Evolutionary conservation across 345 rosid genomes (phyloP), one percentile per base, ranked within the genome.

Genomic region (Pseudoturritis turrita): DNA sequence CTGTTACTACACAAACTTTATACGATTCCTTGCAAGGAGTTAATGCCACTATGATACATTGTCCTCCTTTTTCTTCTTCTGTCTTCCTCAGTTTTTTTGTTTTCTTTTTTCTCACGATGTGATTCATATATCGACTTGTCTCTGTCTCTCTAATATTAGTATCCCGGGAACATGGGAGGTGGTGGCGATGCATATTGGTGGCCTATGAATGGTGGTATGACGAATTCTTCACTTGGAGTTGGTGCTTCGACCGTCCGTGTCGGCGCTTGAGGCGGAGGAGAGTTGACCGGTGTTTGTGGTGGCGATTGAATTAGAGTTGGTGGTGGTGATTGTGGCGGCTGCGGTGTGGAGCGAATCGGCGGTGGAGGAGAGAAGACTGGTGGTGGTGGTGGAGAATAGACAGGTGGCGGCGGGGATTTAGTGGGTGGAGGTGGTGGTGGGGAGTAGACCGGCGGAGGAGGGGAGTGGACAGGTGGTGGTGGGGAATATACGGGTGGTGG

Each of bases 111-210:
- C 36, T 28, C 68, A 19, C 50, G 43, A 26, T 41, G 41, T 60
- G 39, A 58, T 46, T 58, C 66, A 58, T 36, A 3, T n/a, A 68
- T 11, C n/a, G 57, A 49, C 14, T 53, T 51, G 2, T 51, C 12
- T 49, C 53, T 28, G n/a, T n/a, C 47, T 62, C 39, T 19, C 58
- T 72, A 52, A 29, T 17, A 28, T 83, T 82, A 91, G 74, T 91
- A 89, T 72, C 97, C 97, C 18, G 72, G 83, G 73, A 84, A 78
- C 61, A 82, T 62, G 28, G 97, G 97, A 13, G 97, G 97, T 28
- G 97, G 97, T 21, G 97, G 97, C 5, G 97, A 90, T 4, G 85
- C 62, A 74, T 90, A 90, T 29, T 84, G 76, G 67, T 73, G 81
- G 18, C 97, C 97, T 5, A 90, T 45, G 59, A 61, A 63, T 75